Base-by-base conservation (phyloP, 2,329 filamentous ascomycete species). In the Curvularia sp. region DNA sequence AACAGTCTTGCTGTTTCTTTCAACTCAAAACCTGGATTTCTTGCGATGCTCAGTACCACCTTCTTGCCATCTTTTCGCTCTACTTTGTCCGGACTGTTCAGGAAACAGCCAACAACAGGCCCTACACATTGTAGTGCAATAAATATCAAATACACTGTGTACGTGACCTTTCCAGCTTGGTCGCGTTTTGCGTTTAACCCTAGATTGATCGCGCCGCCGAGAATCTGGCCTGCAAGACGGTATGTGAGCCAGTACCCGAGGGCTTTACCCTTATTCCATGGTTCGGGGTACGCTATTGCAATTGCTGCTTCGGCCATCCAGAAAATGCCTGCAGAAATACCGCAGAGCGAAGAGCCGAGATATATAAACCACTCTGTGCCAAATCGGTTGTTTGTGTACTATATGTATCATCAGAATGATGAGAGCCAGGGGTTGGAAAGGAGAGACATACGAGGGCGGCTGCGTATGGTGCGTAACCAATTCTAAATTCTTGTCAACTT, bases 301-400 rank as follows among this genome's bases (percentile, higher is more conserved):
- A 92, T 90, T 0, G 89, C 89, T 0, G 88, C 88, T 75, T 92
- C 89, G 0, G 89, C 86, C 81, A 88, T 88, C 89, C 89, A 92
- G 75, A 92, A 92, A 0, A 92, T 80, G 0, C 89, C 89, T 0
- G 89, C 89, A 0, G 86, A 88, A 31, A 91, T 81, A 18, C 89
- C 89, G 62, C 89, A 92, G 0, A 89, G 78, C 0, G 88, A 88
- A 0, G 88, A 88, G 0, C 89, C 89, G 8, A 92, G 75, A 0
- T 91, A 80, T 0, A 88, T 83, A 9, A 91, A 82, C 89, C 89
- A 92, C 63, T 88, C 84, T 0, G 78, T 86, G 1, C 87, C 88
- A 66, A 84, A 92, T 0, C 89, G 83, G 69, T 91, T 92, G 75
- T 92, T 90, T 3, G 62, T 66, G 72, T 92, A 92, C 0, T 92